Percentiles rank a stretch among this genome's conserved stretches.
phyloP scores from a whole-genome alignment of 179 eudicot species.

The Amaranthus tricolor region DNA sequence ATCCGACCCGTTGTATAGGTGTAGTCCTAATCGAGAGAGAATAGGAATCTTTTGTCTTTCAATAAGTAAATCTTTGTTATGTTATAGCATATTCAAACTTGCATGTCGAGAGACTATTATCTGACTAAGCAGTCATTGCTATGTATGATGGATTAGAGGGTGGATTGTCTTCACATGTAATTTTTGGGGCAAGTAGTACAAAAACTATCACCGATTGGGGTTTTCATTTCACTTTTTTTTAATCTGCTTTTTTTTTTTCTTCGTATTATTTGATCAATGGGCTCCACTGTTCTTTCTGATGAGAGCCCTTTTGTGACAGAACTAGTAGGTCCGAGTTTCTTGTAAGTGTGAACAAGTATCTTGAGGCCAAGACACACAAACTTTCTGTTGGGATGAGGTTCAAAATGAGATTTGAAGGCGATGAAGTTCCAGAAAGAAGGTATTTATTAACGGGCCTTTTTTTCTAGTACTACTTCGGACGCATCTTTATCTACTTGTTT shows the following conservation, averaged over 20 bases:
- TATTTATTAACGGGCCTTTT: constrained; percentile 21
- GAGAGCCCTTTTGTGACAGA: constrained; percentile 34
- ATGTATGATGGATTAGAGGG: neutral
- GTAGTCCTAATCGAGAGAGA: neutral
- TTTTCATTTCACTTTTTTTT: neutral
- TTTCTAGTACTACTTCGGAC: neutral
- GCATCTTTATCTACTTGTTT: constrained; percentile 13
- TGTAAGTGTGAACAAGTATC: constrained; percentile 83
- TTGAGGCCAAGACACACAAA: constrained; percentile 70
- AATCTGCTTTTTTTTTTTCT: constrained; percentile 1
- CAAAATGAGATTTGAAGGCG: constrained; percentile 93
- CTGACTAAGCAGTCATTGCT: neutral
- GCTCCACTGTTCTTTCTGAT: constrained; percentile 7
- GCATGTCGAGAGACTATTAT: neutral
- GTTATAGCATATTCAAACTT: neutral
- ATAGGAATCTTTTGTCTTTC: neutral
- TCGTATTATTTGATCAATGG: neutral
- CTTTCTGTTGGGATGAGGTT: constrained; percentile 91
- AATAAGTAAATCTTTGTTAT: neutral
- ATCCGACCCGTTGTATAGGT: neutral
- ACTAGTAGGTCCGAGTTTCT: constrained; percentile 85
- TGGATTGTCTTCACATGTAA: neutral
- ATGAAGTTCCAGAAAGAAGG: constrained; percentile 95
- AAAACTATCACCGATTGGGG: neutral
- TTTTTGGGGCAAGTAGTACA: neutral